Evolutionary conservation across 305 asterid genomes (phyloP).

Genomic region (Solanum chacoense): DNA sequence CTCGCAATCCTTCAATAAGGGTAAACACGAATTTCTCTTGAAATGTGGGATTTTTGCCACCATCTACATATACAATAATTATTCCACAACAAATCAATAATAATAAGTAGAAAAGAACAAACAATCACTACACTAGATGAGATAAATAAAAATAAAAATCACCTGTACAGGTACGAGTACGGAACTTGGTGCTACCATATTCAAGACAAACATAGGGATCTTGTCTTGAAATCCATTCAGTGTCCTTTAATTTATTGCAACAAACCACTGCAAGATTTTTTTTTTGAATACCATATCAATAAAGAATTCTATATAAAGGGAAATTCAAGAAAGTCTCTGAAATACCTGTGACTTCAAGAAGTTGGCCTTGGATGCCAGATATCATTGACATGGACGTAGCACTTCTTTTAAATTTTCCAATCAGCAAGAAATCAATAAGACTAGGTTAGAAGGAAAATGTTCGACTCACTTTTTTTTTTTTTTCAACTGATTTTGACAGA

Average conservation of each 20-base stretch:
- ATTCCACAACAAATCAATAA: background rate
- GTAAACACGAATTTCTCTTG: slow-evolving; percentile 83
- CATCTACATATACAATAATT: slow-evolving; percentile 35
- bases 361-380: slow-evolving; percentile 78
- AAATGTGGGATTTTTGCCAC: slow-evolving; percentile 84
- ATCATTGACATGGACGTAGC: slow-evolving; percentile 51
- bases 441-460: background rate
- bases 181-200: slow-evolving; percentile 54
- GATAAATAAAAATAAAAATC: background rate
- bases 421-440: background rate
- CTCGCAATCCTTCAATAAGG: slow-evolving; percentile 76
- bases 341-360: slow-evolving; percentile 74
- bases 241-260: slow-evolving; percentile 67
- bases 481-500: background rate
- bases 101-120: background rate
- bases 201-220: slow-evolving; percentile 94
- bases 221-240: slow-evolving; percentile 92
- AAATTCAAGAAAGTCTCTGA: background rate
- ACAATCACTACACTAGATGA: background rate
- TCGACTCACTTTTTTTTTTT: background rate
- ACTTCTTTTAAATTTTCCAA: background rate
- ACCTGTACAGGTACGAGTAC: slow-evolving; percentile 95
- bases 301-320: background rate
- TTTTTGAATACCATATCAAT: background rate
- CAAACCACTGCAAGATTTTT: slow-evolving; percentile 45